Base-by-base conservation (phyloP, 2,329 filamentous ascomycete genomes). In the Aaosphaeria arxii region DNA sequence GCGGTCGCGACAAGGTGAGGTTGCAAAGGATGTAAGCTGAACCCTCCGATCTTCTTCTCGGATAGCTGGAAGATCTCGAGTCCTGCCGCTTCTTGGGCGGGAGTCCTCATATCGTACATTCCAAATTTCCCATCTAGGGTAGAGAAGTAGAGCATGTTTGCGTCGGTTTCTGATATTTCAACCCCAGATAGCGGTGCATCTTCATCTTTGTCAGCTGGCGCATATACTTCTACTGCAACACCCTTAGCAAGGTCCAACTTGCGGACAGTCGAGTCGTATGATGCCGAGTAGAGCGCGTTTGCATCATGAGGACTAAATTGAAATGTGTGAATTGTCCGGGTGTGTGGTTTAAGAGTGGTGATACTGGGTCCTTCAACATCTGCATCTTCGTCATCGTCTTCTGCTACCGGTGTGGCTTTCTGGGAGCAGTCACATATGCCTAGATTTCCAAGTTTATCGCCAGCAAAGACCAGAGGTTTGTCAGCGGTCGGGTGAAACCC, bases 11-110 rank as follows among this genome's bases (percentile, higher is more conserved):
- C 72, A 4, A 96, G 82, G 62, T 97, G 88, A 0, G 91, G 85
- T 2, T 90, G 81, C 0, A 85, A 69, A 0, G 94, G 92, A 59
- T 95, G 86, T 2, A 96, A 71, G 0, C 86, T 88, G 70, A 97
- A 97, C 0, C 94, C 94, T 13, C 94, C 94, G 46, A 99, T 96
- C 64, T 99, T 99, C 69, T 95, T 91, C 45, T 95, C 91, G 0
- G 86, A 88, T 0, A 97, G 75, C 6, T 83, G 78, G 81, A 89
- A 95, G 1, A 88, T 74, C 11, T 90, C 82, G 0, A 71, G 58
- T 2, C 64, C 66, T 2, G 61, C 62, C 0, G 81, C 78, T 3
- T 83, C 77, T 5, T 72, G 72, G 0, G 78, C 69, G 0, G 73
- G 71, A 0, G 80, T 78, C 6, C 92, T 84, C 46, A 87, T 78